Base-by-base conservation (phyloP, 345 rosid genomes). In the Eucalyptus microcorys region DNA sequence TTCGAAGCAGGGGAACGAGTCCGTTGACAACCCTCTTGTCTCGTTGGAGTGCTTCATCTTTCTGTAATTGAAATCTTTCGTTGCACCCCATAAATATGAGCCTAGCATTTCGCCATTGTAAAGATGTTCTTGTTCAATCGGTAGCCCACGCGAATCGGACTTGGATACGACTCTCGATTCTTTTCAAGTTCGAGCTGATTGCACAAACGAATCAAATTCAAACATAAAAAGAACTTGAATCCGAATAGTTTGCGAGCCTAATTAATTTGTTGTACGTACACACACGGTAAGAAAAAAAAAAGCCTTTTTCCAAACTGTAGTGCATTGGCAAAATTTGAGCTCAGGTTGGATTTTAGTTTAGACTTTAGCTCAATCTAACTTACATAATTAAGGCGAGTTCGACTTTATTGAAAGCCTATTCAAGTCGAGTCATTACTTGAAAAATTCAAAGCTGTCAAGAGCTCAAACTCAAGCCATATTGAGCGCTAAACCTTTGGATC, bases 1-100 rank as follows among this genome's bases (percentile, higher is more conserved):
- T 48, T 76, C 52, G 81, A 87, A 89, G 90, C 86, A 84, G 88
- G 88, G 81, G 40, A 93, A 37, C 3, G 97, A 93, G 89, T 91
- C 94, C 81, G 53, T 95, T 14, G 96, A 93, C 8, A 95, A 95
- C 88, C 96, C 97, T 64, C 92, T 90, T 16, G 96, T 95, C 80
- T 93, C 97, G 6, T 90, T 95, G 91, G 96, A 96, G 89, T 94
- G 98, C 89, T 96, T 96, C 92, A 96, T 96, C 86, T 95, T 94
- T 89, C 91, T 96, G 90, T 96, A 88, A 92, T 88, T 19, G 57
- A 43, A 43, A 27, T 53, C 26, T 53, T 86, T 4, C 30, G 43
- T 86, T 40, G 87, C 26, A 3, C n/a, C 64, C 40, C 43, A 17
- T 13, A 12, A 5, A 24, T 37, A 40, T 42, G 34, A 27, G 49